phyloP scores from a whole-genome alignment of 2,329 filamentous ascomycete species.

The Hawksworthiomyces lignivorus region DNA sequence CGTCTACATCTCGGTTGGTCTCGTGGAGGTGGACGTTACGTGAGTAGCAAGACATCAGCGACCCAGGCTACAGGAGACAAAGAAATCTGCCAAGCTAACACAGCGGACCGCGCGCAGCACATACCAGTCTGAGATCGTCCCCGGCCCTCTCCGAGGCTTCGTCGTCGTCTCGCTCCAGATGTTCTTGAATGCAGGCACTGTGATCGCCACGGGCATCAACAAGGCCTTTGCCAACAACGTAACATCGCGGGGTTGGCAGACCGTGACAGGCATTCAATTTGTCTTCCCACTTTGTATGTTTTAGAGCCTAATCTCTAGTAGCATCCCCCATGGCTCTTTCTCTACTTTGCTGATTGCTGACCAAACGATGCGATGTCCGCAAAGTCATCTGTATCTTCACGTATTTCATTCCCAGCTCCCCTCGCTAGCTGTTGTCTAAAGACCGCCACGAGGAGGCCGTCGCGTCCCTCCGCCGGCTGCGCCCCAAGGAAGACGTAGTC shows the following conservation, averaged over 20 bases:
- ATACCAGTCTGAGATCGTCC: conserved; percentile 18
- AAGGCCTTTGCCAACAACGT: conserved; percentile 9
- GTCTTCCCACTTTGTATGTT: conserved; percentile 12
- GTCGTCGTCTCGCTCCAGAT: conserved; percentile 17
- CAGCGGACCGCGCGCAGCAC: too few relatives aligned
- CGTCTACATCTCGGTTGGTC: conserved; percentile 17
- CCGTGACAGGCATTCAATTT: conserved; percentile 14
- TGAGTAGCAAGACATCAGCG: too few relatives aligned
- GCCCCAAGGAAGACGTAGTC: conserved; percentile 6
- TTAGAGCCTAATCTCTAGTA: too few relatives aligned
- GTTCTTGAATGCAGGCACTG: conserved; percentile 11
- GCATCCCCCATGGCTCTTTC: neutral
- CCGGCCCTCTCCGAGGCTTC: conserved; percentile 15
- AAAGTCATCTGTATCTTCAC: conserved; percentile 12
- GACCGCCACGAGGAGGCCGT: conserved; percentile 12
- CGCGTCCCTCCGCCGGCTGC: conserved; percentile 8
- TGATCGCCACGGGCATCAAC: conserved; percentile 14
- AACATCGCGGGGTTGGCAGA: conserved; percentile 8
- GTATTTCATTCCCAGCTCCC: conserved; percentile 11
- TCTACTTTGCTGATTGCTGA: neutral
- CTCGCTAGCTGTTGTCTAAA: conserved; percentile 12
- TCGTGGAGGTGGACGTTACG: conserved; percentile 17
- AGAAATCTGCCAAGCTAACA: too few relatives aligned
- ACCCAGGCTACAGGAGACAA: too few relatives aligned
- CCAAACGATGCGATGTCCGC: too few relatives aligned